phyloP scores from a whole-genome alignment of 2,329 filamentous ascomycete species.

The Alternaria triticimaculans region DNA sequence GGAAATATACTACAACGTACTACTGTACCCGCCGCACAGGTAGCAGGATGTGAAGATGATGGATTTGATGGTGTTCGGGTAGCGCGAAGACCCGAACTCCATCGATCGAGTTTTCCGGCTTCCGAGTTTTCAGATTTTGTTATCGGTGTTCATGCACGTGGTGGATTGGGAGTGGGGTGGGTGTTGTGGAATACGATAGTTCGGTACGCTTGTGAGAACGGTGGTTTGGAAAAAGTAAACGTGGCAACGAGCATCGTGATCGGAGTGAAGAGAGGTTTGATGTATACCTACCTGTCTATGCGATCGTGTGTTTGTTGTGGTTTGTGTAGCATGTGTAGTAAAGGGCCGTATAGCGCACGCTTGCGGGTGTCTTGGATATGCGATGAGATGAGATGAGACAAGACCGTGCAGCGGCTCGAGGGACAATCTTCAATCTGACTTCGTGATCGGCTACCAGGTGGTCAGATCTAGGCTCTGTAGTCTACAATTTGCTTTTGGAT shows the following conservation, averaged over 20 bases:
- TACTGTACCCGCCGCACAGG: background rate
- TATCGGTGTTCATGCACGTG: background rate
- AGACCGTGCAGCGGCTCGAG: background rate
- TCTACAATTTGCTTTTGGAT: background rate
- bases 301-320: background rate
- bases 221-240: background rate
- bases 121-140: background rate
- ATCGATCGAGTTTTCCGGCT: background rate
- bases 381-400: background rate
- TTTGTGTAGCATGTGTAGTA: background rate
- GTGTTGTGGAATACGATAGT: background rate
- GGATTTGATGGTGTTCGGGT: background rate
- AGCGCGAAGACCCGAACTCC: background rate
- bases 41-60: no score
- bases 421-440: background rate
- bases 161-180: background rate
- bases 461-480: background rate
- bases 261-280: background rate
- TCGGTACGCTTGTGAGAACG: background rate
- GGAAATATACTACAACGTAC: background rate
- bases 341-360: background rate
- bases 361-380: background rate
- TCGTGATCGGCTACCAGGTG: background rate
- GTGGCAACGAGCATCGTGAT: background rate
- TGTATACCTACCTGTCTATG: background rate